These are phyloP conservation scores for Melastoma candidum DNA, from an alignment of 441 rosid species.

Conservation along the genomic window DNA sequence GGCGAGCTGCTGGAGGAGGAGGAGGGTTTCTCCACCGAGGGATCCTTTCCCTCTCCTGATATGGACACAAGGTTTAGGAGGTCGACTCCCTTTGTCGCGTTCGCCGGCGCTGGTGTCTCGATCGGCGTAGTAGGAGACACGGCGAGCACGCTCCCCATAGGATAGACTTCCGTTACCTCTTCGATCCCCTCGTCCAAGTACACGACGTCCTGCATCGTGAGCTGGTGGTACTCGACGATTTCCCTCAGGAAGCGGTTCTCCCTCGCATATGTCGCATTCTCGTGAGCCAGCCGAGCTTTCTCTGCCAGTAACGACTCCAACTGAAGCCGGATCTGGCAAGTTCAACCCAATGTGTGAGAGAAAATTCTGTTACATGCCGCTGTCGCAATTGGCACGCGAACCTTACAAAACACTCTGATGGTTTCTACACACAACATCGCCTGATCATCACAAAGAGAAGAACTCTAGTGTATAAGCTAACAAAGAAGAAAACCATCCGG, in stretches of 20 bases:
- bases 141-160: conserved; percentile 35
- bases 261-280: conserved; percentile 48
- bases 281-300: conserved; percentile 63
- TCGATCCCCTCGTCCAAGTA: conserved; percentile 58
- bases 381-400: conserved; percentile 5
- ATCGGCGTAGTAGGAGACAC: conserved; percentile 44
- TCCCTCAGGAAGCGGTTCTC: conserved; percentile 66
- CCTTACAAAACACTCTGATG: background rate
- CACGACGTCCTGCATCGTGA: conserved; percentile 63
- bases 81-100: conserved; percentile 23
- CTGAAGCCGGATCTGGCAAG: conserved; percentile 48
- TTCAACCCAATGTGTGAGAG: background rate
- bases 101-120: conserved; percentile 21
- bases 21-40: too few relatives aligned
- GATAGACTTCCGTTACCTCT: conserved; percentile 64
- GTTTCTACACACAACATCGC: too few relatives aligned
- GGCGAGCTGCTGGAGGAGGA: too few relatives aligned
- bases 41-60: conserved; percentile 19
- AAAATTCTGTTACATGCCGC: background rate
- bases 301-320: conserved; percentile 54
- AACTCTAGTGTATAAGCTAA: too few relatives aligned
- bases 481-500: too few relatives aligned
- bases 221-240: conserved; percentile 63
- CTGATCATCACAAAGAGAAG: too few relatives aligned
- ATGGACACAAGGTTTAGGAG: conserved; percentile 19